Conservation (phyloP, 2,329 filamentous ascomycete genomes). For the Fusarium fujikuroi region DNA sequence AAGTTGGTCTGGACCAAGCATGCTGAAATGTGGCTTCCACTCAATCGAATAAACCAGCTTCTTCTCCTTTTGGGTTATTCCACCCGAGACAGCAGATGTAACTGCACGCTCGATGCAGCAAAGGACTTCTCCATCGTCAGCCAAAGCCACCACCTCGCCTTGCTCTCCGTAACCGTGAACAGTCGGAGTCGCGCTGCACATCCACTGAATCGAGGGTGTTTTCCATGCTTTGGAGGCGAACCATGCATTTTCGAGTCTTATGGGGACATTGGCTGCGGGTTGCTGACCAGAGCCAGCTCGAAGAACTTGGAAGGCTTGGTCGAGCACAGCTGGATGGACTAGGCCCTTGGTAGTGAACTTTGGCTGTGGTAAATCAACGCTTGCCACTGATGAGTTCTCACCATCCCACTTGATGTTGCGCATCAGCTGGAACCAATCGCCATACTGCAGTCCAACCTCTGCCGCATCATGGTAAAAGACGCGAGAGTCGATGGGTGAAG, state of each 20-base stretch:
- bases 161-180: not conserved
- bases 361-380: not conserved
- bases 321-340: not conserved
- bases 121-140: not conserved
- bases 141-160: not conserved
- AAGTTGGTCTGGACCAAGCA: not conserved
- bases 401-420: not conserved
- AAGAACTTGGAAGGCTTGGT: conserved; percentile 9
- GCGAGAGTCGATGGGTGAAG: not conserved
- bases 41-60: not conserved
- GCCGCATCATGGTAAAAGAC: not conserved
- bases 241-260: not conserved
- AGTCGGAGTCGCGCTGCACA: not conserved
- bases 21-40: conserved; percentile 3
- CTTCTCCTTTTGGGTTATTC: not conserved
- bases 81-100: not conserved
- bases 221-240: not conserved
- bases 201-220: not conserved
- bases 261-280: not conserved
- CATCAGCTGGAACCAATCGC: not conserved
- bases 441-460: not conserved
- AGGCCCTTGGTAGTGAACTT: not conserved
- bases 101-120: not conserved
- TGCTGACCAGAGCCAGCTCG: not conserved
- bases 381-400: not conserved